phyloP scores from a whole-genome alignment of 352 stramenopile genomes.

The Peronospora belbahrii region DNA sequence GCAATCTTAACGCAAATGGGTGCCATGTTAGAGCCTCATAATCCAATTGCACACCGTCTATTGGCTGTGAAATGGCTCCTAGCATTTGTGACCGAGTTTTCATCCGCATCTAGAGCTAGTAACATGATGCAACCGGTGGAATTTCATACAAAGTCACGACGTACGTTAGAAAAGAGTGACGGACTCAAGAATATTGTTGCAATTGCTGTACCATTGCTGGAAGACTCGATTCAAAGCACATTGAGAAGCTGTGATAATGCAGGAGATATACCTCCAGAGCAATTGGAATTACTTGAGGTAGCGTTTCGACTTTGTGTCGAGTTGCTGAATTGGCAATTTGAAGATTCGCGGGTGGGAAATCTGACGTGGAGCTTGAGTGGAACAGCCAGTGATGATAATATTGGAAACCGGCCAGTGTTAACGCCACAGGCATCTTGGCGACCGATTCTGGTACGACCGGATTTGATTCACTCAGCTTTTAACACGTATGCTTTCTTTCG shows the following conservation, averaged over 20 bases:
- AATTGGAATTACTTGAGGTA: constrained; percentile 67
- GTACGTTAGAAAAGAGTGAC: constrained; percentile 44
- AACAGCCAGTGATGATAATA: constrained; percentile 24
- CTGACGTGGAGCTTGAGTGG: constrained; percentile 58
- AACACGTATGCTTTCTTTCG: constrained; percentile 82
- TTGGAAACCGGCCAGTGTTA: constrained; percentile 32
- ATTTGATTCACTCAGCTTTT: constrained; percentile 80
- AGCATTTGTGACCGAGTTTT: constrained; percentile 82
- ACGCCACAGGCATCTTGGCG: constrained; percentile 61
- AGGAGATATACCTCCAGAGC: constrained; percentile 39
- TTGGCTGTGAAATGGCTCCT: constrained; percentile 76
- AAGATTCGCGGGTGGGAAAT: constrained; percentile 45
- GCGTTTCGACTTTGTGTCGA: constrained; percentile 73
- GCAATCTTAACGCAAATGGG: constrained; percentile 72
- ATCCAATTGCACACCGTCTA: constrained; percentile 37
- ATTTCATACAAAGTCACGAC: constrained; percentile 72
- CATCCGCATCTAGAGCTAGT: constrained; percentile 62
- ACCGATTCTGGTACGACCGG: constrained; percentile 51
- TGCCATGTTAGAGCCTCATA: constrained; percentile 33
- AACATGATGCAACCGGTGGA: constrained; percentile 78
- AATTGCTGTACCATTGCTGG: constrained; percentile 52
- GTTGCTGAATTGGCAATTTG: constrained; percentile 74
- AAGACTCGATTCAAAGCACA: constrained; percentile 66
- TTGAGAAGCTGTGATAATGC: constrained; percentile 27
- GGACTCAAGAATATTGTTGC: constrained; percentile 55